Conservation (phyloP, 805 yeast species). For the Millerozyma miso region DNA sequence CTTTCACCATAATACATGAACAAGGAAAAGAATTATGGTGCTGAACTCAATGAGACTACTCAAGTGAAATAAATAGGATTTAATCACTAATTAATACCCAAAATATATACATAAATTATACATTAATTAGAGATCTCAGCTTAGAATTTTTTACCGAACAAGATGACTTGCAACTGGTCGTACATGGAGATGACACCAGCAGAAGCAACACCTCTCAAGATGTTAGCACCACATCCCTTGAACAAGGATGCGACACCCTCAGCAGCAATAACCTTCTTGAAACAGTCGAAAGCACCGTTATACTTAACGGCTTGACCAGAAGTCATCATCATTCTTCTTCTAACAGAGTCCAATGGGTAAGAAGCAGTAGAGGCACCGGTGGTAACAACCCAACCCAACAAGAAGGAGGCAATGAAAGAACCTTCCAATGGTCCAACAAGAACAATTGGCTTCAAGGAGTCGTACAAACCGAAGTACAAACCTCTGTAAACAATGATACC, state of each 20-base stretch:
- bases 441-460: constrained; percentile 92
- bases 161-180: constrained; percentile 92
- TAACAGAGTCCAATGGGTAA: constrained; percentile 97
- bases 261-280: constrained; percentile 87
- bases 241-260: constrained; percentile 91
- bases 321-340: constrained; percentile 99
- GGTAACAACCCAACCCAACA: constrained; percentile 96
- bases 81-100: constrained; percentile 2
- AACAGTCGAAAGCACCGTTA: constrained; percentile 91
- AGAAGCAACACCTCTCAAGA: constrained; percentile 99
- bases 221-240: constrained; percentile 99
- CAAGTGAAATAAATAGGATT: neutral
- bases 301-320: constrained; percentile 98
- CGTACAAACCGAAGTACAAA: constrained; percentile 96
- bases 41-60: too few species aligned
- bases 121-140: neutral
- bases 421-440: constrained; percentile 93
- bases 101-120: constrained; percentile 4
- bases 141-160: constrained; percentile 88
- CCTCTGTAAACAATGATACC: constrained; percentile 99
- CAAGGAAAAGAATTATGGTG: too few species aligned
- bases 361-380: constrained; percentile 98
- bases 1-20: too few species aligned
- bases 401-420: constrained; percentile 91
- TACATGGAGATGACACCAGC: constrained; percentile 98